Base-by-base conservation (phyloP, 176 grass and related monocot genomes). In the Musa schizocarpa region DNA sequence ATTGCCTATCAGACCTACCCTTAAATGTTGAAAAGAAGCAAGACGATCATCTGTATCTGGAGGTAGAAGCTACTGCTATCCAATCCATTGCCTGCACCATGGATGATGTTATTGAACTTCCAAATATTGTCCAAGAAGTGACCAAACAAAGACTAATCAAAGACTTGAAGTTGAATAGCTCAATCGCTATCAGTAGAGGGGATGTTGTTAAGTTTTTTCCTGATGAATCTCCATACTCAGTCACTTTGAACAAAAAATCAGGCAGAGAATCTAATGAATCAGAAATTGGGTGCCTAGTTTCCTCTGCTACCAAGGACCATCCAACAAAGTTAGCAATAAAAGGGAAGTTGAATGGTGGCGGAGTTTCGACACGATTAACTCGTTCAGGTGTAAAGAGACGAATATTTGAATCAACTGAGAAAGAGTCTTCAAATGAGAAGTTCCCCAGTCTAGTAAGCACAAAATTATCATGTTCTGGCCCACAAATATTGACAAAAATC, bases 331-430 rank as follows among this genome's bases (percentile, higher is more conserved):
- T 43, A 16, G 14, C 13, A 62, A 75, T 24, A 26, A 61, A 59
- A 9, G 10, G 14, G 25, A 76, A 65, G 56, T 13, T 51, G 8
- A 51, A 63, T 69, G 67, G 67, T 24, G 3, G 50, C 52, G 20
- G 21, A 79, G 71, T 63, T 63, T 20, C 80, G 53, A 63, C 51
- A 65, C 78, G 85, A 14, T 12, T 78, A 65, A 87, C 85, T 79
- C 85, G 80, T 71, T 87, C 85, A 43, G 50, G 80, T 48, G 69
- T 25, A 74, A 62, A 23, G 23, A 54, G 54, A 27, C 62, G 65
- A 57, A 81, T 53, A 9, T 22, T 52, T 65, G 43, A 64, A 63
- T 51, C 48, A 79, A 20, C 63, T 17, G 29, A 70, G 13, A 49
- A 71, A 76, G 21, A 13, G 29, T 29, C 54, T 17, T 53, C 56